These are phyloP conservation scores for Cadophora sp. DNA, from an alignment of 2,329 filamentous ascomycete genomes.

Conservation along the genomic window DNA sequence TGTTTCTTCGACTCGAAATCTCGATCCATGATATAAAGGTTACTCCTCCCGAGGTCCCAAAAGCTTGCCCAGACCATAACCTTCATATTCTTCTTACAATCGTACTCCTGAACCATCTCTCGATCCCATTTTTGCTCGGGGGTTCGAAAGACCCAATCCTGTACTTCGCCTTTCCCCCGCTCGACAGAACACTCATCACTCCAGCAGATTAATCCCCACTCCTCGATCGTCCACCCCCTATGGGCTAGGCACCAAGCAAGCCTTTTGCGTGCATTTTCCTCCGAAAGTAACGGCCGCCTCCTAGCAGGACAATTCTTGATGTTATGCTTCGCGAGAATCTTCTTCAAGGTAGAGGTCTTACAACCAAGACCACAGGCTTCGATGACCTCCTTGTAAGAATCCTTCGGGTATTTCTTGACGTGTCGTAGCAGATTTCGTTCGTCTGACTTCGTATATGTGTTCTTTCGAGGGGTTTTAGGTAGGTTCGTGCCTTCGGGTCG, in stretches of 20 bases:
- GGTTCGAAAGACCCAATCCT: background rate
- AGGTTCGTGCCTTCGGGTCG: background rate
- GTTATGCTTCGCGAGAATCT: background rate
- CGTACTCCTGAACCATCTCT: background rate
- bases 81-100: constrained; percentile 6
- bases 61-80: constrained; percentile 7
- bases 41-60: background rate
- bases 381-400: background rate
- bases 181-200: constrained; percentile 3
- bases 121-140: background rate
- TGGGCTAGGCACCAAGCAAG: background rate
- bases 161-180: background rate
- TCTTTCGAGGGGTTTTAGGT: background rate
- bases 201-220: background rate
- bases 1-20: constrained; percentile 17
- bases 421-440: background rate
- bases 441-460: background rate
- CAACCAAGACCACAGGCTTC: background rate
- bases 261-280: background rate
- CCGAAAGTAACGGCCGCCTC: background rate
- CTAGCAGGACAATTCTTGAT: background rate
- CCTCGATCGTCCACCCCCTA: background rate
- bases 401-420: background rate
- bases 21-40: constrained; percentile 15
- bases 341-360: background rate